Evolutionary conservation across 2,329 filamentous ascomycete genomes (phyloP).

Genomic region (Tolypocladium cylindrosporum): DNA sequence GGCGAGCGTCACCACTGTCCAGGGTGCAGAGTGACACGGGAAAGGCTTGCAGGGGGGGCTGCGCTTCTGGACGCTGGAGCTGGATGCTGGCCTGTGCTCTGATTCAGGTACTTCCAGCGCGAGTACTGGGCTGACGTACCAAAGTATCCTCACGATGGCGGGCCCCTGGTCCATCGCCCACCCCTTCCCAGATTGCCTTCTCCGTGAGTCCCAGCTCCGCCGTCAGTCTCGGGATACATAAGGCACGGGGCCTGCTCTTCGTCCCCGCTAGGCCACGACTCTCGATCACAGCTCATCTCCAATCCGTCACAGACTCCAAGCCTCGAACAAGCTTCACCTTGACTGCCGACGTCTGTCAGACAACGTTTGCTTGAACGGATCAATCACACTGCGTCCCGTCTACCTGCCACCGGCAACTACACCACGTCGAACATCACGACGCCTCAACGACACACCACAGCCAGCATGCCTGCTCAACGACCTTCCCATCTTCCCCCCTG

Average conservation of each 20-base stretch:
- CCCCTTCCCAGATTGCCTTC: slow-evolving; percentile 2
- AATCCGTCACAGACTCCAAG: neutral
- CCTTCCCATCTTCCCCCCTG: slow-evolving; percentile 58
- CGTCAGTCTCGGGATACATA: slow-evolving; percentile 4
- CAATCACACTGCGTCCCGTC: neutral
- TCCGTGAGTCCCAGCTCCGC: neutral
- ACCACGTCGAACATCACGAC: slow-evolving; percentile 12
- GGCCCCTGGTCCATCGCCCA: slow-evolving; percentile 1
- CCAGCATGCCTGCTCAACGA: slow-evolving; percentile 45
- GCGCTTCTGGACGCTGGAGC: neutral
- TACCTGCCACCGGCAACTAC: slow-evolving; percentile 7
- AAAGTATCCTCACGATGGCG: neutral
- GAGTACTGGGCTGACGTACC: slow-evolving; percentile 5
- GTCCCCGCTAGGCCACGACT: neutral
- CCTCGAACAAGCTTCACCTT: neutral
- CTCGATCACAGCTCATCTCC: slow-evolving; percentile 1
- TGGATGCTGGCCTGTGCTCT: slow-evolving; percentile 1
- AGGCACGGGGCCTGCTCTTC: slow-evolving; percentile 1
- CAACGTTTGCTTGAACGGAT: neutral
- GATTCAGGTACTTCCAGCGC: slow-evolving; percentile 6
- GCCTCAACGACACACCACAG: neutral
- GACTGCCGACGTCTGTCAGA: neutral
- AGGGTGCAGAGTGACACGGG: slow-evolving; percentile 2
- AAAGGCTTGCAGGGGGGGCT: slow-evolving; percentile 2
- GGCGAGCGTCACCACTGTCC: neutral